Evolutionary conservation across 1,284 basidiomycete species (phyloP).

Genomic region (Pseudozyma flocculosa): DNA sequence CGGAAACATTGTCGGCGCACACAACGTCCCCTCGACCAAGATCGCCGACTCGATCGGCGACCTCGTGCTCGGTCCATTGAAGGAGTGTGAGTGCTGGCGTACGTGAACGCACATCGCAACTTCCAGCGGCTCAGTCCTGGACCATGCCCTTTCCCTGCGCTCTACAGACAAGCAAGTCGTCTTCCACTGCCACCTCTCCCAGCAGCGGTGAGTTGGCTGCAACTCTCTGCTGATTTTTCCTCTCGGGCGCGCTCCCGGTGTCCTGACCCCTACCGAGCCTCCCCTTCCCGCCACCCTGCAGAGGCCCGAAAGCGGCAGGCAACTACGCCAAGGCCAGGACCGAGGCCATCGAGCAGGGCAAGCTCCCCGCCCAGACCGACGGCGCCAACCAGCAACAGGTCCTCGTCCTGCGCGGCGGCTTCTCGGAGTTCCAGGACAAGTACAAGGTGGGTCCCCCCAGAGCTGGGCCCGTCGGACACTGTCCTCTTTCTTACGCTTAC

Average conservation of each 20-base stretch:
- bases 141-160: no score
- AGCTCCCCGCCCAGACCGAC: slow-evolving; percentile 2
- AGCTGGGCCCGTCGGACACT: no score
- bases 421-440: slow-evolving; percentile 51
- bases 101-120: no score
- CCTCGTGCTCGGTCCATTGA: slow-evolving; percentile 41
- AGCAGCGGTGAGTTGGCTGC: slow-evolving; percentile 40
- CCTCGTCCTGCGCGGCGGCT: slow-evolving; percentile 57
- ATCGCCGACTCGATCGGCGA: slow-evolving; percentile 41
- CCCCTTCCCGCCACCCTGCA: neutral
- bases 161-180: slow-evolving; percentile 46
- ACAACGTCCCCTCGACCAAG: slow-evolving; percentile 43
- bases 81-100: slow-evolving; percentile 25
- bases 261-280: no score
- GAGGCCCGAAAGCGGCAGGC: slow-evolving; percentile 58
- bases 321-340: slow-evolving; percentile 54
- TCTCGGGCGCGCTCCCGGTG: no score
- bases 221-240: no score
- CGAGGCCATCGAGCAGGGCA: slow-evolving; percentile 16
- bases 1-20: slow-evolving; percentile 55
- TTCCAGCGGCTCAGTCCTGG: no score
- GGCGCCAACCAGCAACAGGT: slow-evolving; percentile 43
- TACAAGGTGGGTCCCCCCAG: slow-evolving; percentile 55
- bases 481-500: no score
- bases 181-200: slow-evolving; percentile 58